Base-by-base conservation (phyloP, 805 yeast genomes). In the Metschnikowia proteae region DNA sequence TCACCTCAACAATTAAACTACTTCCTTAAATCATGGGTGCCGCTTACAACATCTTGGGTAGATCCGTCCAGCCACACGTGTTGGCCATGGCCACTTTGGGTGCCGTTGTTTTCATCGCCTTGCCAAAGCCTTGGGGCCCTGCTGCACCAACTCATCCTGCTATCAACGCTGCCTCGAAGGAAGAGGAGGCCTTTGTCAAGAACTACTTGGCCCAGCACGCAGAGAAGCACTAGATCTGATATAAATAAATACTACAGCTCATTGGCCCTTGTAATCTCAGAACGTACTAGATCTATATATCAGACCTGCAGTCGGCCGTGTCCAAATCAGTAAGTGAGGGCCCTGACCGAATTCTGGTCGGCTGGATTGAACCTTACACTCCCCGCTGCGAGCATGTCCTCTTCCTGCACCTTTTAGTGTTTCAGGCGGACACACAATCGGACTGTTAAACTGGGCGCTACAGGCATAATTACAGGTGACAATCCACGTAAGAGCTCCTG, bases 31-130 rank as follows among this genome's bases (percentile, higher is more conserved):
- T 36, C 43, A 89, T 89, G 96, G 95, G 86, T 71, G 81, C 86
- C 63, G 86, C 89, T 65, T 91, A 91, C 79, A 75, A 75, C 53
- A 85, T 91, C 60, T 75, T 89, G 62, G 98, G 98, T 53, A 88
- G 79, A 75, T 71, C 87, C 56, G 82, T 90, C 62, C 89, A 82
- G 62, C 82, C 97, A 53, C 92, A 90, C 73, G 86, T 67, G 46
- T 80, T 91, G 66, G 86, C 97, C 42, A 67, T 91, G 56, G 94
- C 84, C 58, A 89, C 97, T 38, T 75, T 91, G 60, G 83, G 86
- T 55, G 67, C 84, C 30, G 84, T 88, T 45, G 80, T 79, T 35
- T 75, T 82, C 41, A 68, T 82, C 47, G 82, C 79, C 52, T 67
- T 76, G 43, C 94, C 94, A 65, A 86, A 88, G 68, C 88, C 91